A percentile compares a stretch with the other conserved stretches of the same genome.
phyloP scores from a whole-genome alignment of 2,329 filamentous ascomycete species.

The Diplodia intermedia region DNA sequence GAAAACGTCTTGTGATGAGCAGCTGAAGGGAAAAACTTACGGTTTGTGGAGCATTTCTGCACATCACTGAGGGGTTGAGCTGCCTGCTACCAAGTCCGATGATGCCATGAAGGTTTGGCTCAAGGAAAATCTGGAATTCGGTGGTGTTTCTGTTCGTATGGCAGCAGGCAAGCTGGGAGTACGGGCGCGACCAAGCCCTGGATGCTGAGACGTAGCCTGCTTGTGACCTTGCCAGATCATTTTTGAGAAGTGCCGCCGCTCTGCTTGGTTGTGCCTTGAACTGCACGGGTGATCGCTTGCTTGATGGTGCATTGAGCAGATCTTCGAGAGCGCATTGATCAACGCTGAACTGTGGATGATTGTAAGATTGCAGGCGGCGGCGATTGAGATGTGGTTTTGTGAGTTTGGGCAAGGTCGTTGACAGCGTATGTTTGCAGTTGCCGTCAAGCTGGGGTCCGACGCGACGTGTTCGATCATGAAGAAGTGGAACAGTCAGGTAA shows the following conservation, averaged over 20 bases:
- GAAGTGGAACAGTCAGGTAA: background rate
- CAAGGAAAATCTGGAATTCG: background rate
- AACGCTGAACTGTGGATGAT: background rate
- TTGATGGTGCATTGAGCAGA: too few relatives aligned
- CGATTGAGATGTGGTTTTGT: background rate
- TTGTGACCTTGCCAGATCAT: background rate
- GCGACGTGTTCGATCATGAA: background rate
- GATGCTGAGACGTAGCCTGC: background rate
- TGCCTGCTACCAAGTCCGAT: background rate
- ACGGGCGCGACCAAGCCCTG: background rate
- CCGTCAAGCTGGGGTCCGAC: background rate
- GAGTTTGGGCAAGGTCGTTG: background rate
- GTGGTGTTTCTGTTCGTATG: too few relatives aligned
- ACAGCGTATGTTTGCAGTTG: background rate
- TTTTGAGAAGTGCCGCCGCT: background rate
- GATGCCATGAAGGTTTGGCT: background rate
- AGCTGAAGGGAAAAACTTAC: background rate
- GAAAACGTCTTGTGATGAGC: background rate
- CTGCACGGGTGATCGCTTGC: background rate
- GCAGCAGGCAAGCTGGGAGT: background rate
- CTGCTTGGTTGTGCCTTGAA: background rate
- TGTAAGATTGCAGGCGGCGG: background rate
- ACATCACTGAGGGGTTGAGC: background rate
- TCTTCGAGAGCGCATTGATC: background rate
- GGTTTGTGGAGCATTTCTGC: background rate